phyloP scores from a whole-genome alignment of 176 grass and related monocot species.

The Lolium multiflorum region DNA sequence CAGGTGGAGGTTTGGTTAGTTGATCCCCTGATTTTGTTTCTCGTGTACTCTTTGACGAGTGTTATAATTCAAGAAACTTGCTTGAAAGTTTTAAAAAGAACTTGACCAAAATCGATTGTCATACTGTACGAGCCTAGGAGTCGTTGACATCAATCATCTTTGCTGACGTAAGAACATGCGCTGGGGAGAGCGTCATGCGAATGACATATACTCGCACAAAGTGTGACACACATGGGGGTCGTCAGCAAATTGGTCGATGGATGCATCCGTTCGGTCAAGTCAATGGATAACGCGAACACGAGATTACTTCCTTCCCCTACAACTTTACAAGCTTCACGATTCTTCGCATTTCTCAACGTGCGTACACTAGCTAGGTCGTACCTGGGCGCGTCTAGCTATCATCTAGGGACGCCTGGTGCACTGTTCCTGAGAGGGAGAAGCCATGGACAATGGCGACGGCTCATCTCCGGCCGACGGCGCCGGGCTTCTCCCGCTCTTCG shows the following conservation, averaged over 20 bases:
- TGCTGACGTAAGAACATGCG: neutral
- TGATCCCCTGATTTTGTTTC: no score
- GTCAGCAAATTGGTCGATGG: no score
- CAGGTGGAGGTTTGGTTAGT: no score
- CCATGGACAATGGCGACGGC: conserved; percentile 41
- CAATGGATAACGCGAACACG: neutral
- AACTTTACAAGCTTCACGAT: neutral
- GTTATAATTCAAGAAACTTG: no score
- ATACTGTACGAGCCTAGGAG: no score
- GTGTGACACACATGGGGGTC: neutral
- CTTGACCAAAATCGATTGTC: no score
- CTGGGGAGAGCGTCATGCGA: neutral
- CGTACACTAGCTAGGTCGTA: neutral
- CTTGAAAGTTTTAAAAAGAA: no score
- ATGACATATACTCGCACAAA: neutral
- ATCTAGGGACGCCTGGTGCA: neutral
- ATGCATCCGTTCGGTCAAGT: conserved; percentile 4
- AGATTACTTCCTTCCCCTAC: neutral
- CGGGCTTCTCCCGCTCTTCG: neutral
- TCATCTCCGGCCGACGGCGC: conserved; percentile 10
- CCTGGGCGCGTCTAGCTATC: neutral
- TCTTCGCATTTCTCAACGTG: neutral
- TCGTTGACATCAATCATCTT: no score
- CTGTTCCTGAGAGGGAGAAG: neutral
- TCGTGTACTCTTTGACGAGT: no score